Conservation (phyloP, 2,329 filamentous ascomycete species). For the Westerdykella aurantiaca region DNA sequence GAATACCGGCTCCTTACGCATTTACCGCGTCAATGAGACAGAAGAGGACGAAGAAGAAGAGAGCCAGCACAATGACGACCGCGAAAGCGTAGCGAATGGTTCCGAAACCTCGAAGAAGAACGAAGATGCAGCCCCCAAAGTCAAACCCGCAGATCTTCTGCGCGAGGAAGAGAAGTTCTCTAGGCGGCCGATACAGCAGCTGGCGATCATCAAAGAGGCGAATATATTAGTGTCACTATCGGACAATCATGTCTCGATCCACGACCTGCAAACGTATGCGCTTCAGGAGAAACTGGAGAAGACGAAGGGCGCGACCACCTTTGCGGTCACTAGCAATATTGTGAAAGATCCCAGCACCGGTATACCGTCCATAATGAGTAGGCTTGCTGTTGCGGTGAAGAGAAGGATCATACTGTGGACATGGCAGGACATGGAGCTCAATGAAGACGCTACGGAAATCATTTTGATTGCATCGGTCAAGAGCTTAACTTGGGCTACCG, state of each 20-base stretch:
- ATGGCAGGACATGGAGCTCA: conserved; percentile 92
- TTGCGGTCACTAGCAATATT: conserved; percentile 93
- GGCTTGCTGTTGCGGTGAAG: conserved; percentile 89
- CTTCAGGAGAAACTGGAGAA: conserved; percentile 72
- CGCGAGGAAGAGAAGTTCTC: conserved; percentile 95
- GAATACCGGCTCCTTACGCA: conserved; percentile 78
- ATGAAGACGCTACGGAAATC: conserved; percentile 67
- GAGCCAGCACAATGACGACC: conserved; percentile 24
- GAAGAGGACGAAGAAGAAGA: conserved; percentile 31
- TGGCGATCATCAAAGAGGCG: conserved; percentile 92
- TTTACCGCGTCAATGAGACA: conserved; percentile 82
- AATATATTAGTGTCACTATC: conserved; percentile 86
- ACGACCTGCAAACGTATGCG: conserved; percentile 81
- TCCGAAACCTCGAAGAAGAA: conserved; percentile 19
- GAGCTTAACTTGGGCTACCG: conserved; percentile 84
- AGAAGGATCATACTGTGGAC: conserved; percentile 84
- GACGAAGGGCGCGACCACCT: conserved; percentile 82
- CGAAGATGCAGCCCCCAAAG: conserved; percentile 22
- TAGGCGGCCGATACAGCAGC: conserved; percentile 80
- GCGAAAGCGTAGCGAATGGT: conserved; percentile 27
- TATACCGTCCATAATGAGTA: conserved; percentile 87
- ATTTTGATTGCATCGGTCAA: conserved; percentile 77
- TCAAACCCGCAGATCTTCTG: conserved; percentile 66
- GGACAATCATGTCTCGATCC: conserved; percentile 80
- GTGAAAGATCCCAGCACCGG: conserved; percentile 81